Evolutionary conservation across 2,329 filamentous ascomycete species (phyloP).

Genomic region (Xylariaceae sp.): DNA sequence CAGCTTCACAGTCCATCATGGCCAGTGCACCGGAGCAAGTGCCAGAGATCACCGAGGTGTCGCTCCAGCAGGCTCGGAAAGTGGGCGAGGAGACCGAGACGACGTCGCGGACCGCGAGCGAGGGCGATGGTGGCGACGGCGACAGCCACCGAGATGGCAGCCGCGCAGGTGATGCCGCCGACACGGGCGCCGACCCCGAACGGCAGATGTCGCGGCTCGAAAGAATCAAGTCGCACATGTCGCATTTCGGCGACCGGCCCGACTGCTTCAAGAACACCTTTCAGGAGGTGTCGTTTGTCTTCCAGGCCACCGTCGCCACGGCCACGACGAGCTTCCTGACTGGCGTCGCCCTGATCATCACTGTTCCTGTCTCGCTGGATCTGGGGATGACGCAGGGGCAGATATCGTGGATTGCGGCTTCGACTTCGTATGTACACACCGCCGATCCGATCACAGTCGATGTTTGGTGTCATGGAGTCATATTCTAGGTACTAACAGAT

Average conservation of each 20-base stretch:
- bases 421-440: slow-evolving; percentile 44
- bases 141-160: background rate
- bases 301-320: slow-evolving; percentile 64
- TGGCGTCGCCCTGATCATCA: slow-evolving; percentile 58
- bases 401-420: slow-evolving; percentile 63
- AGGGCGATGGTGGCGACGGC: background rate
- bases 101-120: slow-evolving; percentile 1
- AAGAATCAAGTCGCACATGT: slow-evolving; percentile 17
- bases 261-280: slow-evolving; percentile 58
- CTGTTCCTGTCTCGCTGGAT: slow-evolving; percentile 54
- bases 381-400: slow-evolving; percentile 61
- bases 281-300: slow-evolving; percentile 61
- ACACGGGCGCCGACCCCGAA: slow-evolving; percentile 10
- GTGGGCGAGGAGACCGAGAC: background rate
- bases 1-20: slow-evolving; percentile 6
- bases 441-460: background rate
- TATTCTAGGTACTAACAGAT: background rate
- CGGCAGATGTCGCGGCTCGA: slow-evolving; percentile 14
- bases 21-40: slow-evolving; percentile 5
- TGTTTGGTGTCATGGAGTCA: too few relatives aligned
- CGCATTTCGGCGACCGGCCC: slow-evolving; percentile 38
- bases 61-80: slow-evolving; percentile 3
- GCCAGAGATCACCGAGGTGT: slow-evolving; percentile 8
- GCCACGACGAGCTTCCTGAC: slow-evolving; percentile 57
- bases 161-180: background rate